A percentile compares a stretch with the other conserved stretches of the same genome.
These are phyloP conservation scores for Penicillium sp. DNA, from an alignment of 2,329 filamentous ascomycete genomes.

Conservation along the genomic window DNA sequence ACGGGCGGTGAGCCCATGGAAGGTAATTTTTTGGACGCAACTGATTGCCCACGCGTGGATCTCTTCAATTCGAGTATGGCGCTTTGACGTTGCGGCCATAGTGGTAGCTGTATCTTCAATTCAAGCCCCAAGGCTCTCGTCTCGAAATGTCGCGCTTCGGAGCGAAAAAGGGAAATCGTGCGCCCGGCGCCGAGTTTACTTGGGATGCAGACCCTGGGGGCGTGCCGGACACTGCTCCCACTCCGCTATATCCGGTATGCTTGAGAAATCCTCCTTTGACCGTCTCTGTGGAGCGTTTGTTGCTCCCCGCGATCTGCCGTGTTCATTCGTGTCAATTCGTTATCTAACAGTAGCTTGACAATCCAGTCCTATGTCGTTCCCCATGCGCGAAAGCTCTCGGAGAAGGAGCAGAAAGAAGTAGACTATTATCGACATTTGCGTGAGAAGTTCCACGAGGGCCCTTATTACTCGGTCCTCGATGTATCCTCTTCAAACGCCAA, in stretches of 20 bases:
- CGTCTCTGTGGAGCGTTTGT: not conserved
- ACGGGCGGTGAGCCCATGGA: constrained; percentile 16
- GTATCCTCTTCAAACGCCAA: constrained; percentile 36
- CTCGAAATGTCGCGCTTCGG: constrained; percentile 36
- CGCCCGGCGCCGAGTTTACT: constrained; percentile 38
- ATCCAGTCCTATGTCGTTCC: constrained; percentile 36
- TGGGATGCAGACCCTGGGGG: constrained; percentile 38
- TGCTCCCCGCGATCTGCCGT: not conserved
- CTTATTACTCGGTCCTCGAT: constrained; percentile 52
- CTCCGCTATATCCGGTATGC: constrained; percentile 44
- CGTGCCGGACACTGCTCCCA: constrained; percentile 40
- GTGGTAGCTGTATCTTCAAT: not conserved
- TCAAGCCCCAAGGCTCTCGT: not conserved
- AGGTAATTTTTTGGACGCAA: constrained; percentile 13
- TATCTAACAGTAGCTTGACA: not conserved
- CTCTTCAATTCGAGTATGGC: constrained; percentile 5
- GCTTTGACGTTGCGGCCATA: not conserved
- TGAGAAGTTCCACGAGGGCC: constrained; percentile 53
- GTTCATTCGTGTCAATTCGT: not conserved
- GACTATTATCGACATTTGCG: constrained; percentile 48
- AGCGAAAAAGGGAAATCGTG: constrained; percentile 33
- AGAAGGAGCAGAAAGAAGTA: constrained; percentile 44
- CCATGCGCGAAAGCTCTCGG: constrained; percentile 26
- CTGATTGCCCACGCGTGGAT: not conserved
- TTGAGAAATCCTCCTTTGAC: constrained; percentile 4